Base-by-base conservation (phyloP, 176 grass and related monocot genomes). In the Alloteropsis semialata region DNA sequence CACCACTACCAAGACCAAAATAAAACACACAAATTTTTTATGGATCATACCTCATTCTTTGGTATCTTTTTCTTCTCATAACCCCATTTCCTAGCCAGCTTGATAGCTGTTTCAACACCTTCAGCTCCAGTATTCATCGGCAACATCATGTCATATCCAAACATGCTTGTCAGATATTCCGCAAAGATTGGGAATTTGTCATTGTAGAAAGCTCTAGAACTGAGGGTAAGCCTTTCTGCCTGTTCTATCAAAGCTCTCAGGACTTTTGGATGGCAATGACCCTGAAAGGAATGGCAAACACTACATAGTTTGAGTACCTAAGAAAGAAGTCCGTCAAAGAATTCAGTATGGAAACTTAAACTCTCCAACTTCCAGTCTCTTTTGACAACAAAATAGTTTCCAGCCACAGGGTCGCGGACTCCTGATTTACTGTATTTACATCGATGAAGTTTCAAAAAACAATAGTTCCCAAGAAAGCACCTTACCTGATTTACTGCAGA, bases 71-170 rank as follows among this genome's bases (percentile, higher is more conserved):
- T 95, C 91, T 95, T 98, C 84, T 95, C 84, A 51, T 98, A 98
- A 68, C 96, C 93, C 96, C 96, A 98, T 92, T 98, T 98, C 49
- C 92, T 83, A 76, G 89, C 96, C 76, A 98, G 53, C 37, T 98
- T 98, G 79, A 98, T 86, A 80, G 96, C 96, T 9, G 93, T 98
- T 88, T 98, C 96, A 50, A 95, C 93, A 84, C 96, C 96, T 85
- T 95, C 96, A 80, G 96, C 96, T 55, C 96, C 96, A 85, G 93
- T 95, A 88, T 98, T 98, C 96, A 98, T 98, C 13, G 96, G 96
- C 65, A 98, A 56, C 96, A 95, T 83, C 96, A 98, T 98, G 27
- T 98, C 92, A 74, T 95, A 95, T 63, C 92, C 91, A 91, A 98
- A 98, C 90, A 98, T 86, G 60, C 80, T 81, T 10, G 88, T 95